Evolutionary conservation across 257 asterid genomes (phyloP).

Genomic region (Linderniella brevidens): DNA sequence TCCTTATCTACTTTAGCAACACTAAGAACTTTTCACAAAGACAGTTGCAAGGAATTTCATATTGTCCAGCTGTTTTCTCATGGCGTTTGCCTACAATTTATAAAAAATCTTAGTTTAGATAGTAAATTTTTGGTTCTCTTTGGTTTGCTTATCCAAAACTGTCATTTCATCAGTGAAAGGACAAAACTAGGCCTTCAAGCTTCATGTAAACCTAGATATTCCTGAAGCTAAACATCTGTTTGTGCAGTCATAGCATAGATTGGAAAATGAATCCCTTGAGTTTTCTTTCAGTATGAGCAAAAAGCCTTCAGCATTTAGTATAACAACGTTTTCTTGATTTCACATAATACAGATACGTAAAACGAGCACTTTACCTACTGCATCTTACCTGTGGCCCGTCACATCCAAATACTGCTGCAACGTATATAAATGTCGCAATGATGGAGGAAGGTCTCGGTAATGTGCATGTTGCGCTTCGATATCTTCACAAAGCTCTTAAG

Average conservation of each 20-base stretch:
- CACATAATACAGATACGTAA: slow-evolving; percentile 48
- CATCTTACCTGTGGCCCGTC: slow-evolving; percentile 95
- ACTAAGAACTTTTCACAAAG: slow-evolving; percentile 4
- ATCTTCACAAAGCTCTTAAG: slow-evolving; percentile 88
- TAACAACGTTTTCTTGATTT: slow-evolving; percentile 2
- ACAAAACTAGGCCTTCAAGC: too few species aligned
- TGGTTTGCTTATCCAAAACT: too few species aligned
- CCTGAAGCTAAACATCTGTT: too few species aligned
- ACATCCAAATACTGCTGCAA: slow-evolving; percentile 95
- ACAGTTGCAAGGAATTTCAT: slow-evolving; percentile 5
- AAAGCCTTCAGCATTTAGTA: not conserved
- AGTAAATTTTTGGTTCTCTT: too few species aligned
- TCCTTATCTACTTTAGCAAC: not conserved
- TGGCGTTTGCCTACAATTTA: too few species aligned
- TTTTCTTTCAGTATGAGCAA: not conserved
- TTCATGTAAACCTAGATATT: too few species aligned
- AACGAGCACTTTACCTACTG: slow-evolving; percentile 69
- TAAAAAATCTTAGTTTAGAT: too few species aligned
- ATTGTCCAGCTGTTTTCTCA: too few species aligned
- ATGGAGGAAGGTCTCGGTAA: slow-evolving; percentile 96
- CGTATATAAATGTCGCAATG: slow-evolving; percentile 92
- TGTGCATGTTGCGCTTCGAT: slow-evolving; percentile 86
- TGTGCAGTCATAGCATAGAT: too few species aligned
- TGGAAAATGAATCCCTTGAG: too few species aligned
- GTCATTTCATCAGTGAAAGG: too few species aligned